Percentiles rank a stretch among this genome's conserved stretches.
Conservation (phyloP, 1,139 yeast genomes). For the Sugiyamaella paludigena region DNA sequence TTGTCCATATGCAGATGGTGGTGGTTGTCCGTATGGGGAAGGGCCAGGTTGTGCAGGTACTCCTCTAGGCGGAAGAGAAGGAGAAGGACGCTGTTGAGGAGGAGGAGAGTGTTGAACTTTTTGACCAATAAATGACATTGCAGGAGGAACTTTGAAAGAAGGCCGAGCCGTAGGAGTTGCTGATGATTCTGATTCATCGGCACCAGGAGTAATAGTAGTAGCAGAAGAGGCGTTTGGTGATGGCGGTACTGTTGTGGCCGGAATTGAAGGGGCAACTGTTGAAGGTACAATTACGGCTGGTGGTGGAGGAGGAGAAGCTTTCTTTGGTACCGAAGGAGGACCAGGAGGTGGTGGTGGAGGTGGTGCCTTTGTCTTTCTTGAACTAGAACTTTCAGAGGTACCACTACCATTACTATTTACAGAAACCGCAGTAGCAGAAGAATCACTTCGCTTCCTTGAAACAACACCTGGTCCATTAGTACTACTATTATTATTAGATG, state of each 20-base stretch:
- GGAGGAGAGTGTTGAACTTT: slow-evolving; percentile 18
- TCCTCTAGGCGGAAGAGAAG: slow-evolving; percentile 26
- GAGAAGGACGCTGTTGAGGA: slow-evolving; percentile 16
- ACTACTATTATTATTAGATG: not conserved
- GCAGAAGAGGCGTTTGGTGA: slow-evolving; percentile 19
- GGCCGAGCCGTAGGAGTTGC: slow-evolving; percentile 43
- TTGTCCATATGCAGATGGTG: slow-evolving; percentile 19
- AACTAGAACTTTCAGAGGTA: slow-evolving; percentile 18
- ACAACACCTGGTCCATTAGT: slow-evolving; percentile 1
- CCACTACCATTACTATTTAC: slow-evolving; percentile 24
- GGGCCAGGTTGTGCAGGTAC: slow-evolving; percentile 26
- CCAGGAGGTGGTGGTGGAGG: slow-evolving; percentile 48
- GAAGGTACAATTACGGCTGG: slow-evolving; percentile 29
- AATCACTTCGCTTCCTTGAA: slow-evolving; percentile 21
- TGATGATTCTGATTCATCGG: slow-evolving; percentile 18
- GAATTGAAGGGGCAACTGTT: slow-evolving; percentile 28
- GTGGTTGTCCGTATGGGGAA: slow-evolving; percentile 18
- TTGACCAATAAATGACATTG: slow-evolving; percentile 35
- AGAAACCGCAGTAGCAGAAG: slow-evolving; percentile 22
- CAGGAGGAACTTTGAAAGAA: slow-evolving; percentile 37
- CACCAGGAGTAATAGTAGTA: slow-evolving; percentile 24
- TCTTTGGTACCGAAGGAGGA: slow-evolving; percentile 25
- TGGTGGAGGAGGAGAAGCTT: slow-evolving; percentile 36
- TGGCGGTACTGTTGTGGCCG: slow-evolving; percentile 23
- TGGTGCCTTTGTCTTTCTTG: slow-evolving; percentile 42